Base-by-base conservation (phyloP, 495 filamentous ascomycete species). In the Astrocystis sublimbata region DNA sequence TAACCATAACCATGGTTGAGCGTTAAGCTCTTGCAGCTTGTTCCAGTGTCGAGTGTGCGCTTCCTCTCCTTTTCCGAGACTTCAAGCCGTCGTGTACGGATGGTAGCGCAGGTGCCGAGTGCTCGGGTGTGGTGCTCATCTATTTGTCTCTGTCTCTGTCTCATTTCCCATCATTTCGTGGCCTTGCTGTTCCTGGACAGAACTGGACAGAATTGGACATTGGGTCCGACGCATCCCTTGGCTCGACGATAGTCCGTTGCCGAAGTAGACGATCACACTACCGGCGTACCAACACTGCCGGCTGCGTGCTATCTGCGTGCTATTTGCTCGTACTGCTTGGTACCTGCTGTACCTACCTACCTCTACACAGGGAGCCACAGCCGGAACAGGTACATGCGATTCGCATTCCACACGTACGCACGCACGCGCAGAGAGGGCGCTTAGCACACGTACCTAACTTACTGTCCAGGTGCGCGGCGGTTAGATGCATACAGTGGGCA, bases 101-200 rank as follows among this genome's bases (percentile, higher is more conserved):
- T 51, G 49, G 28, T 24, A 19, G n/a, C 24, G 47, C 19, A 17
- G n/a, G 30, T 33, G n/a, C n/a, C n/a, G 47, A 9, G 19, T 15
- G 21, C 17, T 19, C 9, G 19, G 51, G 21, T 8, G 21, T 12
- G n/a, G 30, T 42, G n/a, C 19, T 38, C 12, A 9, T 4, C 12
- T 23, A 38, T 47, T 19, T 38, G 43, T 31, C 24, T 35, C 8
- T 51, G 33, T 36, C 35, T n/a, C n/a, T 23, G 35, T 50, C 42
- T 59, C 56, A 50, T 59, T 49, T 59, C 43, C 10, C 30, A 49
- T 50, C 31, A 31, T 59, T 59, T 40, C 56, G 30, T 36, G 43
- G 7, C 56, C 31, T 49, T 59, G 56, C 56, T 49, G n/a, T 50
- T 59, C 56, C 31, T 59, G 56, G 56, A 13, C n/a, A n/a, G n/a